A percentile compares a stretch with the other conserved stretches of the same genome.
These are phyloP conservation scores for Limnomonas spitsbergensis DNA, from an alignment of 139 green algal species.

Conservation along the genomic window DNA sequence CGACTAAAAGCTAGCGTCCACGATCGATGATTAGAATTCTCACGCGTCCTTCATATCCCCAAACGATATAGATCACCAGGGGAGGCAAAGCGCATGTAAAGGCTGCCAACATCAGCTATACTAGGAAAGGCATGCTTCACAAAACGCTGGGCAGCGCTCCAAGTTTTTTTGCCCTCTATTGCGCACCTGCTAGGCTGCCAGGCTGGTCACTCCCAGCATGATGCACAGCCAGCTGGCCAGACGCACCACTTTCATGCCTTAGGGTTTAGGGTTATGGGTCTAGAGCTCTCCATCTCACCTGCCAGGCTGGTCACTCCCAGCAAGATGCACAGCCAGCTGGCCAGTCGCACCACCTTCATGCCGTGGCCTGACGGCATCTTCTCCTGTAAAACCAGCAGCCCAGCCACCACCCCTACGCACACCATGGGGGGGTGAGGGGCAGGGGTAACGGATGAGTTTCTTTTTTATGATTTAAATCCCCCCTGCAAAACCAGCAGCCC, in stretches of 20 bases:
- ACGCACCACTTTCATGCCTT: conserved; percentile 29
- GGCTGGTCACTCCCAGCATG: conserved; percentile 49
- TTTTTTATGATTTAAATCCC: too few relatives aligned
- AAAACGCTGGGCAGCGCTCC: too few relatives aligned
- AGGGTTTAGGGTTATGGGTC: neutral
- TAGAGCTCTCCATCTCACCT: conserved; percentile 11
- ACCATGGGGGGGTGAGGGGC: too few relatives aligned
- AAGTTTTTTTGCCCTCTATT: too few relatives aligned
- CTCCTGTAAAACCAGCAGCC: conserved; percentile 72
- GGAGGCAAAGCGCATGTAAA: too few relatives aligned
- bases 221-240: conserved; percentile 60
- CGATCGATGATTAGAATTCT: too few relatives aligned
- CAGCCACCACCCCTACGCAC: conserved; percentile 59
- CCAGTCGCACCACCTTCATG: conserved; percentile 37
- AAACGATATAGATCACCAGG: too few relatives aligned
- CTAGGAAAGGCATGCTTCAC: neutral
- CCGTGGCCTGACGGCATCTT: conserved; percentile 39
- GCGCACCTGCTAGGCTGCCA: too few relatives aligned
- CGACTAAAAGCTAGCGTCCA: too few relatives aligned
- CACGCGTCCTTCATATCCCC: neutral
- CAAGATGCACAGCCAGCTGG: conserved; percentile 57
- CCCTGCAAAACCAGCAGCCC: conserved; percentile 74
- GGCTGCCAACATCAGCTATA: too few relatives aligned
- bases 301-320: conserved; percentile 57
- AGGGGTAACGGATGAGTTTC: too few relatives aligned